Percentiles rank a stretch among this genome's conserved stretches.
These are phyloP conservation scores for Porphyrellus sp. DNA, from an alignment of 1,284 basidiomycete genomes.

Conservation along the genomic window DNA sequence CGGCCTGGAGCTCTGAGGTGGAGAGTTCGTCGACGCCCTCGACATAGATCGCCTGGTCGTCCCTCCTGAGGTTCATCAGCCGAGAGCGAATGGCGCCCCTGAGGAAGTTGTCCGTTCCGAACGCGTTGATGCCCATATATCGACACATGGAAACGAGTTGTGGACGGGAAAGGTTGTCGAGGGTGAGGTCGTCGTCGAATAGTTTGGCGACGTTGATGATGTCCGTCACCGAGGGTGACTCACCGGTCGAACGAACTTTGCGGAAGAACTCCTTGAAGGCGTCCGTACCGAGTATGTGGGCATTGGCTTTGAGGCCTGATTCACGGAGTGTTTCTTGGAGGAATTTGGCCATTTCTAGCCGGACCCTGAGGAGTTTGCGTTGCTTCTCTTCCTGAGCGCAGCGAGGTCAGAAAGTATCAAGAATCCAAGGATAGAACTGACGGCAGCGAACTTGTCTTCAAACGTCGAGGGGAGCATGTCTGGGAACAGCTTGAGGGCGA, in stretches of 20 bases:
- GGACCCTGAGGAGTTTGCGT: constrained; percentile 89
- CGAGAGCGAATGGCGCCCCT: constrained; percentile 89
- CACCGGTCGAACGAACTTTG: constrained; percentile 95
- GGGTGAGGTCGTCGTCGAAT: constrained; percentile 95
- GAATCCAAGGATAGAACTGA: constrained; percentile 38
- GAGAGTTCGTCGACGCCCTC: constrained; percentile 94
- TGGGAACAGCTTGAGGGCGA: constrained; percentile 96
- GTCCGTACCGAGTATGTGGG: constrained; percentile 87
- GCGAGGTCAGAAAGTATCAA: not conserved
- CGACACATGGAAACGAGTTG: constrained; percentile 97
- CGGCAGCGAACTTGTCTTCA: constrained; percentile 92
- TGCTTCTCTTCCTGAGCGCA: constrained; percentile 88
- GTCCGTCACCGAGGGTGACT: constrained; percentile 85
- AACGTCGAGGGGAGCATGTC: constrained; percentile 99
- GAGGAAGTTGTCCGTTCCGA: constrained; percentile 98
- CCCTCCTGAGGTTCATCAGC: constrained; percentile 81
- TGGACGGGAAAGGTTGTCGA: constrained; percentile 96
- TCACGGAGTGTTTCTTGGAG: constrained; percentile 96
- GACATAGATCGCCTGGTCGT: constrained; percentile 88
- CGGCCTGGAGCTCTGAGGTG: constrained; percentile 84
- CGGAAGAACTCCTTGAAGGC: constrained; percentile 99
- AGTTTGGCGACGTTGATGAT: constrained; percentile 94
- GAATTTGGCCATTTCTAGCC: constrained; percentile 99
- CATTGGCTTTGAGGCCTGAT: constrained; percentile 89
- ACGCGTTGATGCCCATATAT: constrained; percentile 98